Base-by-base conservation (phyloP, 1,284 basidiomycete genomes). In the Tetrapyrgos nigripes region DNA sequence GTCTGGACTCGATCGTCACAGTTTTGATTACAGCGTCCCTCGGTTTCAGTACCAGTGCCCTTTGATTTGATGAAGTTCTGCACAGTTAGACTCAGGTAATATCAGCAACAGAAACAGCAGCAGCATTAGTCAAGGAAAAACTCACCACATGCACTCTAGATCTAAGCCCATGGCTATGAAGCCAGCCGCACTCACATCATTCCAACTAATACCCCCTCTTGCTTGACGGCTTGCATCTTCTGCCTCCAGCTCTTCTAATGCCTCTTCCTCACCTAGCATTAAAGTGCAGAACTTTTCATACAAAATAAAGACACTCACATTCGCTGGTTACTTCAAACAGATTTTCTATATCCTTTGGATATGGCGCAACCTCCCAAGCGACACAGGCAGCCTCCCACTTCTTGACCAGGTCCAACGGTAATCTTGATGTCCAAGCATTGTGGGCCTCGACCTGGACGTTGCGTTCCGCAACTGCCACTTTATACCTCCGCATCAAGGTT, bases 401-500 rank as follows among this genome's bases (percentile, higher is more conserved):
- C 9, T 53, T 60, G 46, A 35, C 27, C 44, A 35, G 11, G 14
- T 3, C 31, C 37, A 17, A n/a, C 21, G 27, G 45, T 23, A 47
- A 47, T 40, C 37, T 40, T 17, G 37, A 40, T 11, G 37, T 40
- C 37, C 45, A 47, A 9, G 19, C 45, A 19, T 19, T 47, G 27
- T 59, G 59, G 26, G 43, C 48, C 35, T 60, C 50, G 3, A 40
- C 45, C 33, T 62, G 58, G 17, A 55, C 43, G 43, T 49, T 54
- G 54, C 60, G 64, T n/a, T 63, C 63, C 13, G 43, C 50, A 3
- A 50, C 50, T 6, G 58, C 61, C 8, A 48, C 56, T 8, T 54
- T 50, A 1, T 53, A 46, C 48, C 61, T 63, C 19, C 60, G 24
- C 13, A 59, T 50, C 14, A 64, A 27, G 21, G 54, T 58, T 44